A percentile compares a stretch with the other conserved stretches of the same genome.
These are phyloP conservation scores for Alisma plantagoaquatica DNA, from an alignment of 106 monocot species.

Conservation along the genomic window DNA sequence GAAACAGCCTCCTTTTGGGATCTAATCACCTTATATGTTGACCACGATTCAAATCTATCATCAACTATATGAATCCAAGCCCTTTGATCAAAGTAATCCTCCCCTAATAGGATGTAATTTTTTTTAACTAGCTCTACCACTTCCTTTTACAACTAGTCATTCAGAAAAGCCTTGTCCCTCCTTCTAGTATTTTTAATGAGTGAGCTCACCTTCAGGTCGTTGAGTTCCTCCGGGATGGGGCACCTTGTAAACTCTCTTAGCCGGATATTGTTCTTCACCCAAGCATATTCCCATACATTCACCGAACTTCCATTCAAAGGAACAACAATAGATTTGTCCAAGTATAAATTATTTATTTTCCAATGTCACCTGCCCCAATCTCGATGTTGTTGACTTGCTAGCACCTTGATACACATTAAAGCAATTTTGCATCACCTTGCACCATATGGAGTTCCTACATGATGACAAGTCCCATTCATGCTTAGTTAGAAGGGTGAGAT, in stretches of 20 bases:
- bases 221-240: too few relatives aligned
- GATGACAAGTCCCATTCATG: neutral
- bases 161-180: neutral
- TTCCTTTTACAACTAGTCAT: neutral
- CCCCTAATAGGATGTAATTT: neutral
- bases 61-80: neutral
- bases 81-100: neutral
- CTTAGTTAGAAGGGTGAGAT: neutral
- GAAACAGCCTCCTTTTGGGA: neutral
- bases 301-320: too few relatives aligned
- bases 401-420: neutral
- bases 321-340: neutral
- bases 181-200: neutral
- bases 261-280: neutral
- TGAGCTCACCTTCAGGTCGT: too few relatives aligned
- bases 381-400: neutral
- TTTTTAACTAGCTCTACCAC: neutral
- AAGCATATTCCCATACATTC: too few relatives aligned
- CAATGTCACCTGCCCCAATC: neutral
- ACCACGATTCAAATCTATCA: neutral
- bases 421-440: neutral
- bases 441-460: neutral
- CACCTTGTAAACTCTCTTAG: neutral
- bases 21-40: neutral
- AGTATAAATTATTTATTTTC: neutral